Evolutionary conservation across 352 stramenopile species (phyloP).

Genomic region (Phytophthora quininea): DNA sequence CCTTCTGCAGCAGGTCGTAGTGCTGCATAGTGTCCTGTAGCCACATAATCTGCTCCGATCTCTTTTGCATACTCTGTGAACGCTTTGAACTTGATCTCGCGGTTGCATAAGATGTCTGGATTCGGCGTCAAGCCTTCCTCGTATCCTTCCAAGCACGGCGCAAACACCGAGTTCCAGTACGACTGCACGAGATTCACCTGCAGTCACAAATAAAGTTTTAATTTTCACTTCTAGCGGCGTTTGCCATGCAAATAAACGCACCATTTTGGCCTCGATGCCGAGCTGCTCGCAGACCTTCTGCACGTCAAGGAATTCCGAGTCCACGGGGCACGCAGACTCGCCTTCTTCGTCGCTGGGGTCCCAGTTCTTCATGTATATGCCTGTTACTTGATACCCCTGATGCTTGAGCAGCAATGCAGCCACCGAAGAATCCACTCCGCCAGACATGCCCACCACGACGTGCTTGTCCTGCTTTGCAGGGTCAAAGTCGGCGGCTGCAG

Average conservation of each 20-base stretch:
- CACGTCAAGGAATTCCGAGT: conserved; percentile 94
- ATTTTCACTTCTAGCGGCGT: neutral
- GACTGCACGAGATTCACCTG: conserved; percentile 92
- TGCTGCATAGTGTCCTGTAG: conserved; percentile 96
- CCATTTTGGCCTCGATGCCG: conserved; percentile 86
- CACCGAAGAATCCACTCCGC: conserved; percentile 98
- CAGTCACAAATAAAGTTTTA: conserved; percentile 11
- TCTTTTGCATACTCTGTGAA: conserved; percentile 93
- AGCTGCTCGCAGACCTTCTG: conserved; percentile 93
- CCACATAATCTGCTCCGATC: conserved; percentile 90
- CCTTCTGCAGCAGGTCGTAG: conserved; percentile 45
- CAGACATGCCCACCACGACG: conserved; percentile 97
- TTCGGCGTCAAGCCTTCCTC: conserved; percentile 91
- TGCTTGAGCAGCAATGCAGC: conserved; percentile 91
- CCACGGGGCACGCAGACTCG: conserved; percentile 79
- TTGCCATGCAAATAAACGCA: conserved; percentile 9
- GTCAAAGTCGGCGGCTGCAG: neutral
- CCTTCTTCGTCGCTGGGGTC: conserved; percentile 94
- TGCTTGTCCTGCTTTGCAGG: conserved; percentile 48
- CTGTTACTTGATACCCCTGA: conserved; percentile 92
- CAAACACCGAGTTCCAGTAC: conserved; percentile 98
- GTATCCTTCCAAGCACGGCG: conserved; percentile 94
- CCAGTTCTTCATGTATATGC: conserved; percentile 99
- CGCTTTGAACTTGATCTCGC: conserved; percentile 98
- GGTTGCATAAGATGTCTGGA: conserved; percentile 97